Base-by-base conservation (phyloP, 1,139 yeast genomes). In the Yamadazyma sp. region DNA sequence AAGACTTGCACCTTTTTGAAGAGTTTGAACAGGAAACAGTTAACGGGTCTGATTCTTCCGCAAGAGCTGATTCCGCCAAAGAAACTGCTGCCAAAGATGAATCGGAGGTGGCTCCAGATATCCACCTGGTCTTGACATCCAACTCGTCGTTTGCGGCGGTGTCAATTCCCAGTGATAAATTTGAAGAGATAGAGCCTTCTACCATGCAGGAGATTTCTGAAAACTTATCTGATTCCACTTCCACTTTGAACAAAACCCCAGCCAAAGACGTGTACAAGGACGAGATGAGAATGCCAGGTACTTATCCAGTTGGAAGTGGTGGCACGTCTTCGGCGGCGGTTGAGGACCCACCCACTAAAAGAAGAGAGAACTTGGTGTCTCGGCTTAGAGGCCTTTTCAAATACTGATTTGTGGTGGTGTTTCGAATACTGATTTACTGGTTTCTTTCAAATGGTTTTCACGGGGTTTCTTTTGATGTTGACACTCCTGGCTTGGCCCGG, bases 121-220 rank as follows among this genome's bases (percentile, higher is more conserved):
- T 46, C 24, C 44, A 47, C 27, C 64, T 62, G 27, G 66, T 63
- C 3, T 57, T 57, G 41, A 64, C 73, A 2, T 47, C 66, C 2
- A 53, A 57, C 6, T 67, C 73, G 1, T 67, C 75, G 4, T 70
- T 64, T 54, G 73, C 74, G 11, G 73, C 73, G 6, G 67, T 70
- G 16, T 66, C 73, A 3, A 28, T 48, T 27, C 51, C 50, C 16
- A 38, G 42, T 23, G 42, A 42, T 26, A 39, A 43, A 17, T 44
- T 43, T 29, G 48, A 45, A 33, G 47, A 45, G 23, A 20, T 31
- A 18, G 18, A 31, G 7, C 27, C 25, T 9, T 12, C 13, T 7
- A 9, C 27, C 11, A 17, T 13, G 33, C 27, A 37, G 24, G 18
- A 35, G 36, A 18, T 18, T 21, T 3, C 31, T 4, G 31, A 29